These are phyloP conservation scores for Trichoderma orchidacearum DNA, from an alignment of 495 filamentous ascomycete genomes.

Conservation along the genomic window DNA sequence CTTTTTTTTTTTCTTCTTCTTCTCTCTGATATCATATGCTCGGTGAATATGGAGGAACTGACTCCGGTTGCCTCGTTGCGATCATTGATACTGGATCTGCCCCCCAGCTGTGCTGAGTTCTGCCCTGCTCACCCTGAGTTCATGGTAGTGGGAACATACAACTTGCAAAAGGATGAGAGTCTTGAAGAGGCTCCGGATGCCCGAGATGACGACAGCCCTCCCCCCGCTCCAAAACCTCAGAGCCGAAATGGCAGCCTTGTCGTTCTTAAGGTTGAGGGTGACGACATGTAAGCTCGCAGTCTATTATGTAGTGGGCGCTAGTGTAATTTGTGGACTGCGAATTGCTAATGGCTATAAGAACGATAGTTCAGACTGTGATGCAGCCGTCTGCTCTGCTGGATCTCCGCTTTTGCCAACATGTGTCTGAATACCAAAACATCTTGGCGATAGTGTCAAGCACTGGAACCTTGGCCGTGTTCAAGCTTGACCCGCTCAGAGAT, in stretches of 20 bases:
- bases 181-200: constrained; percentile 12
- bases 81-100: constrained; percentile 38
- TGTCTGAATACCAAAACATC: constrained; percentile 7
- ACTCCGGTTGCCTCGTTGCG: constrained; percentile 16
- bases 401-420: constrained; percentile 55
- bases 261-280: constrained; percentile 41
- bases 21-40: not conserved
- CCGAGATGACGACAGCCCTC: constrained; percentile 9
- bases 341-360: constrained; percentile 17
- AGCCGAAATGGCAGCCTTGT: constrained; percentile 59
- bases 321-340: constrained; percentile 1
- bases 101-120: constrained; percentile 80
- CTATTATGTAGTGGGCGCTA: not conserved
- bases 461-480: constrained; percentile 53
- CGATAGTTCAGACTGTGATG: constrained; percentile 29
- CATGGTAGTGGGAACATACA: constrained; percentile 80
- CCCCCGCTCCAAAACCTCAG: constrained; percentile 25
- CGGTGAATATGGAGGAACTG: not conserved
- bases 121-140: constrained; percentile 48
- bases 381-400: constrained; percentile 69
- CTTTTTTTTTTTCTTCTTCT: not conserved
- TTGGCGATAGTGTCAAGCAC: constrained; percentile 64
- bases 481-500: constrained; percentile 14
- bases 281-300: constrained; percentile 35
- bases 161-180: constrained; percentile 43